These are phyloP conservation scores for Erodium chrysanthum DNA, from an alignment of 441 rosid species.

Conservation along the genomic window DNA sequence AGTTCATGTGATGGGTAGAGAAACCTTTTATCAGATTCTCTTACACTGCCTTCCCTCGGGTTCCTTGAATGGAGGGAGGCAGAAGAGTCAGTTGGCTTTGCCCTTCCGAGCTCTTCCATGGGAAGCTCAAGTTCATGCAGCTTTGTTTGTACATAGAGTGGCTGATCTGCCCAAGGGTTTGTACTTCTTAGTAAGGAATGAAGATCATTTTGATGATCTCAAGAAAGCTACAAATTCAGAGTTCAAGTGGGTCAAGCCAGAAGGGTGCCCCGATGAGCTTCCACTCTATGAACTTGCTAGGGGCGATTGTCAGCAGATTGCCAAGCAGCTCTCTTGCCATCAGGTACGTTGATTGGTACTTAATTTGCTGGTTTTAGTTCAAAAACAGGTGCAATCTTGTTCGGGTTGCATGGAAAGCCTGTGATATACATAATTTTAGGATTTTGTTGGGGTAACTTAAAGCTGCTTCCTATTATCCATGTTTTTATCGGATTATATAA, in stretches of 20 bases:
- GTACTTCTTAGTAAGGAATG: slow-evolving; percentile 75
- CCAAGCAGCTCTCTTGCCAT: slow-evolving; percentile 68
- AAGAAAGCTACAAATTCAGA: slow-evolving; percentile 39
- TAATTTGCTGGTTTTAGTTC: not conserved
- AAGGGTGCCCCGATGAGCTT: slow-evolving; percentile 58
- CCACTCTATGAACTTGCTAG: slow-evolving; percentile 57
- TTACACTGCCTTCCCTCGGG: slow-evolving; percentile 79
- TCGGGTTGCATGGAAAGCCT: not conserved
- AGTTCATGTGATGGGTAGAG: slow-evolving; percentile 46
- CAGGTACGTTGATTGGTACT: slow-evolving; percentile 36
- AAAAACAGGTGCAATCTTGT: not conserved
- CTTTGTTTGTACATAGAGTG: slow-evolving; percentile 71
- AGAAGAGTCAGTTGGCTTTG: slow-evolving; percentile 44
- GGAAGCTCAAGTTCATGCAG: slow-evolving; percentile 87
- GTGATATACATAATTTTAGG: not conserved
- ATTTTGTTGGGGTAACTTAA: too few species aligned
- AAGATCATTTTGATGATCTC: slow-evolving; percentile 57
- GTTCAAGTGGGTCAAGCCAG: slow-evolving; percentile 69
- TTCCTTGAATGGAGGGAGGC: slow-evolving; percentile 34
- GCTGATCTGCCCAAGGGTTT: slow-evolving; percentile 54
- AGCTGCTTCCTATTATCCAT: too few species aligned
- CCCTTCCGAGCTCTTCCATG: slow-evolving; percentile 72
- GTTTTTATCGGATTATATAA: not conserved
- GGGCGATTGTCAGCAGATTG: slow-evolving; percentile 48
- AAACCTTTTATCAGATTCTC: slow-evolving; percentile 62